Evolutionary conservation across 495 filamentous ascomycete genomes (phyloP), one percentile per base, ranked within the genome.

Genomic region (Aspergillus cristatus): DNA sequence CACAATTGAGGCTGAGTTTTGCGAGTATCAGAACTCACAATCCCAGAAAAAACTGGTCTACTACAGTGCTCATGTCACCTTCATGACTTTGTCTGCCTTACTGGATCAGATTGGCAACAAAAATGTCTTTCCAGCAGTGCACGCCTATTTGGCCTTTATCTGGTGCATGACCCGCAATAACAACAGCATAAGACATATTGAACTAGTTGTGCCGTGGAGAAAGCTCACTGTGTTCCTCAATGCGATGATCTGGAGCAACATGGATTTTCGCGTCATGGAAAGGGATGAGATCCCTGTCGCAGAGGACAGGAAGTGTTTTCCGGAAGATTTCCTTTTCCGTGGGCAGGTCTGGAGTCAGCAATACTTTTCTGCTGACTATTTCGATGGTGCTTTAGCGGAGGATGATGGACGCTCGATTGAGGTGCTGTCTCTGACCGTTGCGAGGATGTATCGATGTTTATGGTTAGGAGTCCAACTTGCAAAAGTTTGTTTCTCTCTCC

Each of bases 291-390:
- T 84, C 32, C 79, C 75, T 0, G 43, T 52, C 31, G 52, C 67
- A 5, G 65, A 76, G 2, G 70, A 77, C 28, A 62, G 50, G 6
- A 63, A 73, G n/a, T 86, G 86, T 3, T 53, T 95, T 0, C 79
- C 86, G 0, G 91, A 96, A 43, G 91, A 98, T 45, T 95, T 78
- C 42, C 65, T 79, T 0, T 76, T 94, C 38, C 74, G 82, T 5
- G 91, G 89, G 0, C 72, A 89, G 14, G 50, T 79, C 3, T 94
- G 81, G 77, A 74, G 72, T 3, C 70, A 77, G 29, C 52, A 60
- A 7, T 84, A 87, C 40, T 91, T 79, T 37, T 84, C 85, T 0
- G 44, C 63, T 1, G 54, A 63, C 2, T 95, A 81, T 70, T 94
- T 94, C 49, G 54, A 68, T 2, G 70, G 74, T 35, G 72, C 78